Base-by-base conservation (phyloP, 306 rosid genomes). In the Prunus mume region DNA sequence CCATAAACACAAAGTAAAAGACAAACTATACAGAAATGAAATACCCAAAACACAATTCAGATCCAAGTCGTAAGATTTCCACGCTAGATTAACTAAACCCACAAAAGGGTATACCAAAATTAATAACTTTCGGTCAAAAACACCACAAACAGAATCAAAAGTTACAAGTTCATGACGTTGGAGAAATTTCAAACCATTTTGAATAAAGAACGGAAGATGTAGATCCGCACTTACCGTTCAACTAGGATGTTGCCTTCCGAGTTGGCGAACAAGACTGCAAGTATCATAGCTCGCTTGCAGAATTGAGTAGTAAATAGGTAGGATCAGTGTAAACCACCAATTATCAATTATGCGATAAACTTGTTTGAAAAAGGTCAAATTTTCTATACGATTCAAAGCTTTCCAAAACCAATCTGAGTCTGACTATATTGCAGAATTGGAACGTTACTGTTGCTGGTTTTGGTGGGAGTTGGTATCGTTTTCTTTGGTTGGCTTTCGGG, bases 211-310 rank as follows among this genome's bases (percentile, higher is more conserved):
- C 8, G 69, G 75, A 61, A 43, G 70, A 49, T 54, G 32, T 24
- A 69, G 77, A 83, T 81, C 82, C 17, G 30, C 51, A 62, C 82
- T 19, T 80, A 89, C 97, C 97, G 92, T 82, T 91, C 97, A 58
- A 91, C 87, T 22, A 91, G 90, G 82, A 91, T 91, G 76, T 91
- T 91, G 81, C 95, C 97, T 60, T 82, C 95, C 18, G 93, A 84
- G 56, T 91, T 91, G 76, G 93, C 88, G 80, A 90, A 86, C 69
- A 88, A 73, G 51, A 91, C 93, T 2, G 95, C 95, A 5, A 90
- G 91, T 41, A 91, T 85, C 95, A 92, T 90, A 4, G 71, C 75
- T 56, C 32, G 43, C 30, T 38, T 25, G 67, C 55, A 34, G 67
- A 70, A 18, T 7, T 65, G 69, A 34, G 15, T 14, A 7, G 12